A percentile compares a stretch with the other conserved stretches of the same genome.
Evolutionary conservation across 2,329 filamentous ascomycete species (phyloP).

Genomic region (Beauveria asiatica): DNA sequence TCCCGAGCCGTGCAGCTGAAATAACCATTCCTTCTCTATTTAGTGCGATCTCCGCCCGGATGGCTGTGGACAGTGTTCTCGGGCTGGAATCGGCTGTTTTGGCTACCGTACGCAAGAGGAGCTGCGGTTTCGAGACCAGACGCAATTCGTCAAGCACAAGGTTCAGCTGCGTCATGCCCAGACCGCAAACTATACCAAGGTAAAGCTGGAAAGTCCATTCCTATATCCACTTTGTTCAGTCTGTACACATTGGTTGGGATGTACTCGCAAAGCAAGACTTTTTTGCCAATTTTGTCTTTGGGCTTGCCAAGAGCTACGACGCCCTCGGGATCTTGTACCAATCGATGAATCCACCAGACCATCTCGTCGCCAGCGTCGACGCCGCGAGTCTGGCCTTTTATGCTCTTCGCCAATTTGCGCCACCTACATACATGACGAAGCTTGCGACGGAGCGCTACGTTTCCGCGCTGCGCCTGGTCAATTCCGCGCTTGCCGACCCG

Average conservation of each 20-base stretch:
- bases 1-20: not conserved
- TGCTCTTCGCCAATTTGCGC: constrained; percentile 1
- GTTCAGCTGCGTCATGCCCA: not conserved
- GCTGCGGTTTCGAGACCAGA: constrained; percentile 19
- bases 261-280: constrained; percentile 17
- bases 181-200: not conserved
- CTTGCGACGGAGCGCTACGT: constrained; percentile 4
- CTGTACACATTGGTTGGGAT: constrained; percentile 14
- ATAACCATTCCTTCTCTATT: not conserved
- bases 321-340: constrained; percentile 15
- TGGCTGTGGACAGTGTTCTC: constrained; percentile 19
- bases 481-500: constrained; percentile 2
- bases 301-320: constrained; percentile 16
- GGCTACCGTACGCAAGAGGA: constrained; percentile 19
- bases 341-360: constrained; percentile 1
- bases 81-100: constrained; percentile 17
- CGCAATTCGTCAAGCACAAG: constrained; percentile 13
- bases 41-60: constrained; percentile 17
- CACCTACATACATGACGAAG: not conserved
- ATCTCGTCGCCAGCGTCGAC: constrained; percentile 18
- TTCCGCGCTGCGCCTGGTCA: not conserved
- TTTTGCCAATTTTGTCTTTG: constrained; percentile 17
- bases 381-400: constrained; percentile 19
- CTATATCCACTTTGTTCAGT: not conserved
- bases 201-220: not conserved